Evolutionary conservation across 108 stramenopile species (phyloP), one percentile per base, ranked within the genome.

Genomic region (Skeletonema menzelii): DNA sequence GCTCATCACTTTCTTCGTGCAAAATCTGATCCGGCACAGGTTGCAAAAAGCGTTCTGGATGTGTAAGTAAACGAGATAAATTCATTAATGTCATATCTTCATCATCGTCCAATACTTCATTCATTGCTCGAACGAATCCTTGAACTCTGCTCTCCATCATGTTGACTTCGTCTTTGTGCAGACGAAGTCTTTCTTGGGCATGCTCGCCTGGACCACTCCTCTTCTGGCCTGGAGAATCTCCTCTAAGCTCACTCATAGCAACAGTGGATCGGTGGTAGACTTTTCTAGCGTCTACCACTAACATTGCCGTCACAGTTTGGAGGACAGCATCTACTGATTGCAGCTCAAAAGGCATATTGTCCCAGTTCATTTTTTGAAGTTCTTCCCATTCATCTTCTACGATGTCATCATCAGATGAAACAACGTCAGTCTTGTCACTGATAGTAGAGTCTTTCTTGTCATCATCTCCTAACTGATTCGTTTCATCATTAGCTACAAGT

Each of bases 1-100:
- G 91, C 70, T 96, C 95, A 65, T 96, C 95, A 20, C 88, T 87
- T 78, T 94, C 93, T 72, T 94, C 92, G 49, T 91, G 80, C 30
- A 96, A 68, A 15, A 92, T 72, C 63, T 86, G 85, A 30, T 67
- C 61, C 8, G 89, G 67, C 1, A 96, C 93, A 10, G 95, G 95
- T 49, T 94, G 88, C 8, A 96, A 65, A 67, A 94, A 96, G 13
- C 88, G 74, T 66, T 93, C 91, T 8, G 95, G 95, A 60, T 96
- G 87, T 4, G 90, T 85, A 15, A 94, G 28, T 22, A 96, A 61
- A 42, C 91, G 85, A 3, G 88, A 87, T 8, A 96, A 63, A 65
- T 96, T 96, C 93, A 94, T 94, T 46, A 96, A 64, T 37, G 95
- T 84, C 89, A 96, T 86, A 60, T 94, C 95, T 63, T 96, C 92